A percentile compares a stretch with the other conserved stretches of the same genome.
phyloP scores from a whole-genome alignment of 73 alveolate species.

The Loxodes magnus region DNA sequence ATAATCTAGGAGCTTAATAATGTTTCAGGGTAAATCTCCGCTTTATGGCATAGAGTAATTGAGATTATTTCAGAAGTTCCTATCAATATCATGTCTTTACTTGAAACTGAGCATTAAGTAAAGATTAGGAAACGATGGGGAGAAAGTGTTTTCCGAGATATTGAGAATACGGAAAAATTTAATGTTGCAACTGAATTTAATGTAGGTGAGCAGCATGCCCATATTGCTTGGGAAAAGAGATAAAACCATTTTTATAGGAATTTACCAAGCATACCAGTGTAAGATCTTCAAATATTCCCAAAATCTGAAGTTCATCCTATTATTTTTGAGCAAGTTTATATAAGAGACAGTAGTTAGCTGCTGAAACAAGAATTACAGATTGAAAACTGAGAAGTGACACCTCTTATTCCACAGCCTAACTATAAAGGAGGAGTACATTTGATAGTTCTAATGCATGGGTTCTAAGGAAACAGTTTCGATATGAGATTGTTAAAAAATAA shows the following conservation, averaged over 20 bases:
- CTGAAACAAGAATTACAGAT: constrained; percentile 20
- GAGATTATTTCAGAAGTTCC: not conserved
- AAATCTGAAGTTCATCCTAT: constrained; percentile 47
- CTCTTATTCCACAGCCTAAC: constrained; percentile 3
- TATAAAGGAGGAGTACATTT: constrained; percentile 53
- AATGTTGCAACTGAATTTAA: constrained; percentile 36
- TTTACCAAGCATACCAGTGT: constrained; percentile 26
- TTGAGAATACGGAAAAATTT: constrained; percentile 27
- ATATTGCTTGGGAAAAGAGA: constrained; percentile 28
- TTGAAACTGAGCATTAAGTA: not conserved
- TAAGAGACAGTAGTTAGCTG: constrained; percentile 19
- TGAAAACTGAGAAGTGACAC: too few relatives aligned
- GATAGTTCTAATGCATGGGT: constrained; percentile 87
- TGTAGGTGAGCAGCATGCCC: constrained; percentile 29
- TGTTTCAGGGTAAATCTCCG: not conserved
- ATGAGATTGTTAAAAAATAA: constrained; percentile 72
- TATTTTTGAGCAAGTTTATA: constrained; percentile 50
- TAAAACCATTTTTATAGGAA: constrained; percentile 23
- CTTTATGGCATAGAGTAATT: not conserved
- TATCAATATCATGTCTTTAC: not conserved
- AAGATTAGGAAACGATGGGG: constrained; percentile 9
- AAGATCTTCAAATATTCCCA: constrained; percentile 29
- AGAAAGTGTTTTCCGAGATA: constrained; percentile 10
- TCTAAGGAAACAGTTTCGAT: constrained; percentile 86
- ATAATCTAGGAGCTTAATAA: not conserved